Evolutionary conservation across 1,284 basidiomycete species (phyloP).

Genomic region (Pholiota adiposa): DNA sequence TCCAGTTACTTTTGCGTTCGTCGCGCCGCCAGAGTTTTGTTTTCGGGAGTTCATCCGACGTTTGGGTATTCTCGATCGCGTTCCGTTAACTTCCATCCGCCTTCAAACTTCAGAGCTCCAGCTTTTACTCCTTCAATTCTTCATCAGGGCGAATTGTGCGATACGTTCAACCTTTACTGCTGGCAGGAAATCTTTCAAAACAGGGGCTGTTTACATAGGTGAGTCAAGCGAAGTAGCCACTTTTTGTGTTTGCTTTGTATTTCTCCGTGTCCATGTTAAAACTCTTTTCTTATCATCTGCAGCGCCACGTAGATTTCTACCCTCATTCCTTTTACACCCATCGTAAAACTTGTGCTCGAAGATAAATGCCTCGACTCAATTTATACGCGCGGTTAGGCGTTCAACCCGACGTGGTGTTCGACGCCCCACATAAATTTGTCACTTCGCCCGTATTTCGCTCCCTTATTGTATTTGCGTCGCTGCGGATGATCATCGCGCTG

Average conservation of each 20-base stretch:
- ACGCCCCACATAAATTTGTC: conserved; percentile 53
- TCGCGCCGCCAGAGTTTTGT: not conserved
- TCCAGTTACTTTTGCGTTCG: not conserved
- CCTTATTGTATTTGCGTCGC: conserved; percentile 45
- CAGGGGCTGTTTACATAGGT: not conserved
- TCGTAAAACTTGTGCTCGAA: not conserved
- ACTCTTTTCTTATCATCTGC: not conserved
- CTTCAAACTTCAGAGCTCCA: not conserved
- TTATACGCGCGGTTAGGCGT: conserved; percentile 17
- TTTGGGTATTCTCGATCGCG: not conserved
- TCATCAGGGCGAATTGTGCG: not conserved
- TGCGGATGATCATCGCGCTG: conserved; percentile 54
- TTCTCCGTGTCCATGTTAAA: not conserved
- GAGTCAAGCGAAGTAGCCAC: too few relatives aligned
- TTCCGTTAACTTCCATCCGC: not conserved
- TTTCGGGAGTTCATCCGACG: not conserved
- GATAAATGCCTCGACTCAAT: conserved; percentile 19
- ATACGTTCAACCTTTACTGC: not conserved
- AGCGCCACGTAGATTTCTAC: not conserved
- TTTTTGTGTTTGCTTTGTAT: too few relatives aligned
- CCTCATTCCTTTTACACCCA: not conserved
- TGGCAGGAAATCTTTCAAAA: not conserved
- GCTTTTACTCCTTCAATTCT: not conserved
- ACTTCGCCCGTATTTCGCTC: conserved; percentile 59
- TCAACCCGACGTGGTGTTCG: conserved; percentile 44